These are phyloP conservation scores for Solanum clarkiae DNA, from an alignment of 257 asterid genomes.

Conservation along the genomic window DNA sequence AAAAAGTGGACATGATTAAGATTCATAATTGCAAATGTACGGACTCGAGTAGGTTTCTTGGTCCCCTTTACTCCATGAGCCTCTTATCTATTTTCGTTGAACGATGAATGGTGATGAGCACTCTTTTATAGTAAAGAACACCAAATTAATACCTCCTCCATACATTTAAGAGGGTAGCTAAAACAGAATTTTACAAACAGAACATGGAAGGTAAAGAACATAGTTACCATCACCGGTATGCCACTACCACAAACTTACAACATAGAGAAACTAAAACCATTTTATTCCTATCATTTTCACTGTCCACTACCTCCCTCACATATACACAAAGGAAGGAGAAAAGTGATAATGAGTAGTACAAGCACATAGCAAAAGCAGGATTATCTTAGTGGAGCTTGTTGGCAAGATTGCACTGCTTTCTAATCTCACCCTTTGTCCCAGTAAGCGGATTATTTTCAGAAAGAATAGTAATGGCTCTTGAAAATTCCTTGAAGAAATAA, in stretches of 20 bases:
- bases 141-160: constrained; percentile 6
- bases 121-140: constrained; percentile 3
- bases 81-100: neutral
- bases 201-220: constrained; percentile 7
- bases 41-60: neutral
- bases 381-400: constrained; percentile 46
- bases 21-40: too few species aligned
- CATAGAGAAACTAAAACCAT: neutral
- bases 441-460: constrained; percentile 92
- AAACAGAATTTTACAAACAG: neutral
- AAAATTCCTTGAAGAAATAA: constrained; percentile 63
- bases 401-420: constrained; percentile 74
- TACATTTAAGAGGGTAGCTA: neutral
- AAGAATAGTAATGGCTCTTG: constrained; percentile 61
- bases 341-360: neutral
- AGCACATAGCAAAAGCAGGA: neutral
- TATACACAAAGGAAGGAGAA: neutral
- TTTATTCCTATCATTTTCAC: constrained; percentile 3
- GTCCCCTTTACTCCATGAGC: neutral
- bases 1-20: neutral
- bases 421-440: constrained; percentile 76
- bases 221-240: neutral
- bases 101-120: neutral
- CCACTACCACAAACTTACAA: neutral
- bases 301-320: neutral